phyloP scores from a whole-genome alignment of 768 basidiomycete species.

The Suillus americanus region DNA sequence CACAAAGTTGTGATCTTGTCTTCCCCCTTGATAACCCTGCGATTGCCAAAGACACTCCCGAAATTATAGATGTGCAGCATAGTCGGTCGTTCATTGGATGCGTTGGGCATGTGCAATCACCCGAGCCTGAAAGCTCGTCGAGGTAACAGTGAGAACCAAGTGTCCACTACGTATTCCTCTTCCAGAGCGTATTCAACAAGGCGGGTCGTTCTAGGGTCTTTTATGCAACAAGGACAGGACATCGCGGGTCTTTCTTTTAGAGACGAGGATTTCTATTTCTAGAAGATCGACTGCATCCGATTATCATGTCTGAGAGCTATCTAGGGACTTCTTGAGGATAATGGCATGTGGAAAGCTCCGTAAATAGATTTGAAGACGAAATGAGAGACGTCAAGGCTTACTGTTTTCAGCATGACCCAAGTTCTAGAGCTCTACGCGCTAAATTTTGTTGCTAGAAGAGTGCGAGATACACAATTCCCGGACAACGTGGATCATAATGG shows the following conservation, averaged over 20 bases:
- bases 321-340: not conserved
- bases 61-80: slow-evolving; percentile 28
- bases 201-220: not conserved
- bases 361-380: not conserved
- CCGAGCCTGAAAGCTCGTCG: slow-evolving; percentile 3
- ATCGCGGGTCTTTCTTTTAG: not conserved
- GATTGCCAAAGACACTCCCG: slow-evolving; percentile 24
- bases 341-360: not conserved
- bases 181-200: not conserved
- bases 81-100: slow-evolving; percentile 4
- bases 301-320: slow-evolving; percentile 1
- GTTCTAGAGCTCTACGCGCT: not conserved
- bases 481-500: not conserved
- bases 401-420: not conserved
- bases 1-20: slow-evolving; percentile 24
- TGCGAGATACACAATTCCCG: not conserved
- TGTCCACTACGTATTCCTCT: not conserved
- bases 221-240: slow-evolving; percentile 9
- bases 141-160: not conserved
- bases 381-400: not conserved
- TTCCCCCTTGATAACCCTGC: slow-evolving; percentile 24
- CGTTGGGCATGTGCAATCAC: slow-evolving; percentile 2
- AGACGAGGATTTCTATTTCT: not conserved
- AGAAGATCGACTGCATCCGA: slow-evolving; percentile 1
- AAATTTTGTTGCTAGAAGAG: not conserved